phyloP scores from a whole-genome alignment of 2,329 filamentous ascomycete species.

The Magnaporthales sp. region DNA sequence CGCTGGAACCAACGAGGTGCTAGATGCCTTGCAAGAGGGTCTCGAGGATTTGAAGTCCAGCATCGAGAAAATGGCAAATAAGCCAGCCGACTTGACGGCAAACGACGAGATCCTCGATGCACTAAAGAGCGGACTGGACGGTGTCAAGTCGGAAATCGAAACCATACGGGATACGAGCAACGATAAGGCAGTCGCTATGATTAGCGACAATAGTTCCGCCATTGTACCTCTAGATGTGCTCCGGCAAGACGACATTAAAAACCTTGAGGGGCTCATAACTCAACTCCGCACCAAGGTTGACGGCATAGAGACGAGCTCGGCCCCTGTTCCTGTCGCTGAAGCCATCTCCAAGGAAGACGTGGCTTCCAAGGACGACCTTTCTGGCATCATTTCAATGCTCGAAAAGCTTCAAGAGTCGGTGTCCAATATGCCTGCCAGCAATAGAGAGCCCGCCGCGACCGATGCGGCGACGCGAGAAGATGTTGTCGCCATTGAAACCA shows the following conservation, averaged over 20 bases:
- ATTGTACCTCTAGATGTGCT: slow-evolving; percentile 43
- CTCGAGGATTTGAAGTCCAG: slow-evolving; percentile 67
- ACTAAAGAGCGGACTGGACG: slow-evolving; percentile 71
- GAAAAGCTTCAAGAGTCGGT: slow-evolving; percentile 32
- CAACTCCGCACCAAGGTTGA: slow-evolving; percentile 82
- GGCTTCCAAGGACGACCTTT: slow-evolving; percentile 20
- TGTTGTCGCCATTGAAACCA: slow-evolving; percentile 81
- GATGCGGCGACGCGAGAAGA: slow-evolving; percentile 69
- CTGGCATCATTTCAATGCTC: slow-evolving; percentile 41
- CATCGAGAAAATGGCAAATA: slow-evolving; percentile 70
- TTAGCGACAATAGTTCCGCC: slow-evolving; percentile 39
- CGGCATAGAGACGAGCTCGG: slow-evolving; percentile 49
- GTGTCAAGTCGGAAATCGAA: slow-evolving; percentile 63
- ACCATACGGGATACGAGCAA: slow-evolving; percentile 50
- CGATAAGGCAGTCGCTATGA: slow-evolving; percentile 37
- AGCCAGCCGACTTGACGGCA: slow-evolving; percentile 71
- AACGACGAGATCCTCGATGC: slow-evolving; percentile 87
- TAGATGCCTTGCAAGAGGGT: slow-evolving; percentile 85
- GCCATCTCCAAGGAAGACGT: slow-evolving; percentile 8
- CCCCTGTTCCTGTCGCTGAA: slow-evolving; percentile 26
- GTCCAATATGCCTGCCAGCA: slow-evolving; percentile 16
- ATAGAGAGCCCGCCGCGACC: slow-evolving; percentile 15
- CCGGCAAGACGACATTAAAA: slow-evolving; percentile 69
- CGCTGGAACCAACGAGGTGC: slow-evolving; percentile 73
- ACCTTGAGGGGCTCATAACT: slow-evolving; percentile 73